Evolutionary conservation across 2,329 filamentous ascomycete genomes (phyloP).

Genomic region (Paramyrothecium roridum): DNA sequence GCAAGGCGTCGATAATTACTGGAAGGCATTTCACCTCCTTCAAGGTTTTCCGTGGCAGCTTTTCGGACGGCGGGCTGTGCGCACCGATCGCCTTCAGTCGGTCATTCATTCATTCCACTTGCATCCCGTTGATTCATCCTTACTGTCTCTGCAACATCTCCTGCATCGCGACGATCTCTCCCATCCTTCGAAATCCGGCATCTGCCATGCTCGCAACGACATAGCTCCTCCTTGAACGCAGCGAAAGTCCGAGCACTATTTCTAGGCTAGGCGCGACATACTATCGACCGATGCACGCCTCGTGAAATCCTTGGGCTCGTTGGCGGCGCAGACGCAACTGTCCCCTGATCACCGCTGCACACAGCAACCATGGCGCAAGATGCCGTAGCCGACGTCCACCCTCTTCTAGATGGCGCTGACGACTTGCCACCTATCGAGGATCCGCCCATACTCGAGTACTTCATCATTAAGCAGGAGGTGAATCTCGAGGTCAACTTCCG

Average conservation of each 20-base stretch:
- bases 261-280: not conserved
- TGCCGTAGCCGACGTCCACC: conserved; percentile 15
- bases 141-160: too few relatives aligned
- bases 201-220: too few relatives aligned
- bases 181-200: too few relatives aligned
- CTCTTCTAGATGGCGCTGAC: conserved; percentile 26
- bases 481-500: conserved; percentile 87
- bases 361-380: conserved; percentile 12
- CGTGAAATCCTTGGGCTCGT: not conserved
- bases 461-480: conserved; percentile 79
- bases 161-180: too few relatives aligned
- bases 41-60: too few relatives aligned
- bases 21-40: too few relatives aligned
- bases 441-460: conserved; percentile 34
- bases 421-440: conserved; percentile 30
- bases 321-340: not conserved
- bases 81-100: too few relatives aligned
- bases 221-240: too few relatives aligned
- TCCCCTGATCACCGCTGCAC: not conserved
- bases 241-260: too few relatives aligned
- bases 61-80: too few relatives aligned
- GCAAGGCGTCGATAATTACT: not conserved
- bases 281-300: not conserved
- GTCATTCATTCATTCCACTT: too few relatives aligned
- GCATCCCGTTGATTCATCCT: too few relatives aligned